Evolutionary conservation across 169 alveolate genomes (phyloP), one percentile per base, ranked within the genome.

Genomic region (Plasmodium fragile): DNA sequence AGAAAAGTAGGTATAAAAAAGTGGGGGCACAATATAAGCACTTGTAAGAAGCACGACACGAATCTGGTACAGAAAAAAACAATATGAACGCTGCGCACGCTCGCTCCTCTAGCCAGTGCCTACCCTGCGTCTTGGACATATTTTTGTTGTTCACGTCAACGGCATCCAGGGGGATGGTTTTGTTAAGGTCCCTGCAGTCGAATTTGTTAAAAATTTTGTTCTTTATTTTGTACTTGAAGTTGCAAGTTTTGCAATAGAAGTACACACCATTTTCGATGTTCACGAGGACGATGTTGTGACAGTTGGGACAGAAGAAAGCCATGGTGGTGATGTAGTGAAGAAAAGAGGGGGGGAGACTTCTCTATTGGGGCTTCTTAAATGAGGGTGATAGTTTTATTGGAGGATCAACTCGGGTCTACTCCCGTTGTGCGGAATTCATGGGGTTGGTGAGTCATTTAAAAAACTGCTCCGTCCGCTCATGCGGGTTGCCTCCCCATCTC

Each of bases 241-340:
- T 91, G 25, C 94, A 91, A 25, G 94, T 52, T 49, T 80, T 79
- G 43, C 94, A 91, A 49, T 80, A 91, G 49, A 91, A 72, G 70
- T 91, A 91, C 13, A 91, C 92, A 5, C 92, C 92, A 22, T 52
- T 81, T 45, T 91, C 94, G n/a, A 80, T 43, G 53, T 85, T 92
- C 28, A 87, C 93, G 49, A 87, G 41, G 59, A 78, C 78, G 39
- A 80, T 83, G 83, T 78, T 96, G 92, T 95, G 96, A 34, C 97
- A 95, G 53, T 95, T 95, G 13, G 92, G 90, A 28, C 97, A 95
- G 80, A 95, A 95, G 78, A 93, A 92, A 13, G 94, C 96, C 97
- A 95, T 95, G 4, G 45, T n/a, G 30, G 0, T 87, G 18, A 28
- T 28, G 2, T 22, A 81, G 43, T 28, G 2, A 41, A 81, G 25